Percentiles rank a stretch among this genome's conserved stretches.
These are phyloP conservation scores for Psilocybe tampanensis DNA, from an alignment of 768 basidiomycete species.

Conservation along the genomic window DNA sequence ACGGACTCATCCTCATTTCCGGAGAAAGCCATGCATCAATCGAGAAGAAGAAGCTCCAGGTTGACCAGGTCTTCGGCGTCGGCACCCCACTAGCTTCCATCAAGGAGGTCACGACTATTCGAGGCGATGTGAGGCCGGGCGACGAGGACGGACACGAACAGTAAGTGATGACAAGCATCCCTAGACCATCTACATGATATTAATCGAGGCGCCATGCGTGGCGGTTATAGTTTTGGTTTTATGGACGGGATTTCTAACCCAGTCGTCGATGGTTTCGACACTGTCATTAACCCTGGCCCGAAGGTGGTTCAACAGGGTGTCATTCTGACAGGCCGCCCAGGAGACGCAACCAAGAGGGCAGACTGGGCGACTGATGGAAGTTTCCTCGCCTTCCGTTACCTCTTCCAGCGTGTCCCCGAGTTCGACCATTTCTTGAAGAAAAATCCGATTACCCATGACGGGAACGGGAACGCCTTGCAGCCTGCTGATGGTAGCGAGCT, in stretches of 20 bases:
- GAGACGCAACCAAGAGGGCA: conserved; percentile 39
- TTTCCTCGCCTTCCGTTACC: conserved; percentile 53
- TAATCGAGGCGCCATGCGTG: not conserved
- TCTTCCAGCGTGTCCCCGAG: conserved; percentile 55
- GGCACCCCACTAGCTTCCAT: conserved; percentile 32
- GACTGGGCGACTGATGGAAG: conserved; percentile 52
- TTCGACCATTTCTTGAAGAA: conserved; percentile 47
- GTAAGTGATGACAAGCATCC: conserved; percentile 22
- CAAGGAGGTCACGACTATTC: conserved; percentile 36
- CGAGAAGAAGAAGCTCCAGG: conserved; percentile 33
- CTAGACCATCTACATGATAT: not conserved
- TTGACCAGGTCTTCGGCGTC: conserved; percentile 39
- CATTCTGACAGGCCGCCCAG: conserved; percentile 45
- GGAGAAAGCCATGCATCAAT: conserved; percentile 43
- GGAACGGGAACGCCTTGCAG: conserved; percentile 29
- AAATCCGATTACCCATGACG: conserved; percentile 39
- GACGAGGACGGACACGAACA: conserved; percentile 49
- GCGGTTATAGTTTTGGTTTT: conserved; percentile 46
- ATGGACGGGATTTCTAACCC: conserved; percentile 57
- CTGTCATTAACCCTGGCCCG: conserved; percentile 37
- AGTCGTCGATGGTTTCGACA: conserved; percentile 41
- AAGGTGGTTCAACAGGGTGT: conserved; percentile 41
- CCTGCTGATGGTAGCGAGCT: conserved; percentile 45
- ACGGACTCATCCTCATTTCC: conserved; percentile 53
- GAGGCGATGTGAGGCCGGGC: conserved; percentile 47